Evolutionary conservation across 2,329 filamentous ascomycete species (phyloP).

Genomic region (Colletotrichum tabaci): DNA sequence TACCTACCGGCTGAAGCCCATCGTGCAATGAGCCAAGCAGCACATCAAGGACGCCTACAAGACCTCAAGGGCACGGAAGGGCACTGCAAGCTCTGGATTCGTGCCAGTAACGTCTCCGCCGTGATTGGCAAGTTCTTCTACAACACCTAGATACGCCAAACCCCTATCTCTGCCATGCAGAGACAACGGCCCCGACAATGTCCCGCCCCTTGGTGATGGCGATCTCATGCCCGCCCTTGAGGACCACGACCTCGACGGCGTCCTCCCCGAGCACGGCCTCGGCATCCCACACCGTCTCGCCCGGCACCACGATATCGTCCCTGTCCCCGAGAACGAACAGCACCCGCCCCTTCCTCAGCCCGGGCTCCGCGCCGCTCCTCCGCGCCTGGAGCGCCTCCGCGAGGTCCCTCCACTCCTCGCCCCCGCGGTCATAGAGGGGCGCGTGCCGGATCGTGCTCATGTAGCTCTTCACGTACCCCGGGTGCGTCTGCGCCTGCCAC

Average conservation of each 20-base stretch:
- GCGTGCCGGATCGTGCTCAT: conserved; percentile 79
- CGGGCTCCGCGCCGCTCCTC: conserved; percentile 53
- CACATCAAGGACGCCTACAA: too few species aligned
- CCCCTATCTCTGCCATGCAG: conserved; percentile 49
- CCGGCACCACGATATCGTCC: conserved; percentile 77
- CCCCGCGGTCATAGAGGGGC: conserved; percentile 76
- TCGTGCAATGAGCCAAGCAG: too few species aligned
- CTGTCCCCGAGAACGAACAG: conserved; percentile 76
- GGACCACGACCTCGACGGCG: conserved; percentile 66
- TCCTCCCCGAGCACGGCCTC: conserved; percentile 70
- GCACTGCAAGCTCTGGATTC: too few species aligned
- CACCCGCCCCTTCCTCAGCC: conserved; percentile 65
- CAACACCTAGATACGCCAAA: background rate
- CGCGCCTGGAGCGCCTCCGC: conserved; percentile 63
- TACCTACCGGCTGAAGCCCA: too few species aligned
- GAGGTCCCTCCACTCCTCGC: conserved; percentile 72
- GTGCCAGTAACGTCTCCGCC: too few species aligned
- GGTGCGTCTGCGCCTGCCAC: conserved; percentile 79
- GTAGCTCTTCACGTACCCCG: conserved; percentile 79
- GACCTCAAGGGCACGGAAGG: too few species aligned
- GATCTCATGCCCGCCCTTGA: conserved; percentile 79
- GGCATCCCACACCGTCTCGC: conserved; percentile 76
- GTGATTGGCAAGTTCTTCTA: too few species aligned
- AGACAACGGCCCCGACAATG: conserved; percentile 62
- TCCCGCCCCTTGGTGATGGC: conserved; percentile 73